Base-by-base conservation (phyloP, 1,284 basidiomycete species). In the Trichosporon asahii region DNA sequence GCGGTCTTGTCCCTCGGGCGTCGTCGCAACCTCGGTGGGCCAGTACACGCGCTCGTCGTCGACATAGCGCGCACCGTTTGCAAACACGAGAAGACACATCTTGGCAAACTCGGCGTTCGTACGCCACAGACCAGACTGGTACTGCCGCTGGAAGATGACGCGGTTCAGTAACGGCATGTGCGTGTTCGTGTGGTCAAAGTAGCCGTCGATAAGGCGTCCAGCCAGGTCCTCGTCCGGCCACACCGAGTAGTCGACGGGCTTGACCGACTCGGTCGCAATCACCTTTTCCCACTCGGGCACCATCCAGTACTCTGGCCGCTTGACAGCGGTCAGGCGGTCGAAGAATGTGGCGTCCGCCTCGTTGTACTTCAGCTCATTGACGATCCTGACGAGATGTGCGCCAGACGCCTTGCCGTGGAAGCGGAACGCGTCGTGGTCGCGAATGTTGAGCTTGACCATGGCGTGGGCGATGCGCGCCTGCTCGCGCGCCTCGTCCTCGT, bases 131-230 rank as follows among this genome's bases (percentile, higher is more conserved):
- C 87, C 86, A 8, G 88, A 86, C n/a, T 80, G 80, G 57, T 91
- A 82, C 57, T 86, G 84, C n/a, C 84, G 82, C 71, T 91, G 88
- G 74, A 95, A 94, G 27, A 88, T 89, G 1, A 89, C 88, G 0
- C 89, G 88, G 78, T 95, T 93, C 2, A 96, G 83, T n/a, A 95
- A 84, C 3, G 92, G 91, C 33, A 88, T 82, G 73, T 88, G 86
- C 2, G 82, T 76, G 78, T 94, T 92, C 74, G 88, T 80, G 64
- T 88, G 78, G 0, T 76, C 74, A 77, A 95, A 95, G 78, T 90
- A 95, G 8, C 88, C 84, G 27, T 90, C 87, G 73, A 94, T 85
- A 31, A 96, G 87, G 0, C 76, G 76, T 1, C 77, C 74, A 14
- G 90, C 86, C 8, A 95, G 85, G 70, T 92, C 90, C 23, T 82